Evolutionary conservation across 768 basidiomycete genomes (phyloP).

Genomic region (Pleurotus tuber-regium): DNA sequence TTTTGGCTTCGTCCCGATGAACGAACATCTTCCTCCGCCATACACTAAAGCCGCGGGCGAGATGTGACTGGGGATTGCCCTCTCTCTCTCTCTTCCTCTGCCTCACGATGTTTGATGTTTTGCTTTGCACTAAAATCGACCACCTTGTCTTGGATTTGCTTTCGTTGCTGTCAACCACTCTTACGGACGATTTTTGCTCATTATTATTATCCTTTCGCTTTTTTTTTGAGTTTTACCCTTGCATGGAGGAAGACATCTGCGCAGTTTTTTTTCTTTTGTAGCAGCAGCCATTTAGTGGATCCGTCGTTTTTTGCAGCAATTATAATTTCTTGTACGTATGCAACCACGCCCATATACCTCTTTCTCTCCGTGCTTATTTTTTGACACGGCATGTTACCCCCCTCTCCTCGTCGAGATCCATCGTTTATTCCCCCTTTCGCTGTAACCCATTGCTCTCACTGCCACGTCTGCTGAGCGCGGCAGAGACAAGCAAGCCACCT

Average conservation of each 20-base stretch:
- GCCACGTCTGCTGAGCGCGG: no score
- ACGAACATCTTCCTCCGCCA: slow-evolving; percentile 66
- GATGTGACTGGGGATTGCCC: slow-evolving; percentile 27
- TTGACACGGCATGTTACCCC: slow-evolving; percentile 1
- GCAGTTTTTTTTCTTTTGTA: not conserved
- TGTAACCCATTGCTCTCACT: not conserved
- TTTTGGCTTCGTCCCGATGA: slow-evolving; percentile 83
- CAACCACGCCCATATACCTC: slow-evolving; percentile 4
- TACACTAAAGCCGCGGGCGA: slow-evolving; percentile 59
- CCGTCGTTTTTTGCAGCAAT: not conserved
- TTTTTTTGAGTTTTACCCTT: not conserved
- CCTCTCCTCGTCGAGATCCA: not conserved
- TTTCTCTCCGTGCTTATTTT: not conserved
- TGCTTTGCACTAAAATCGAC: not conserved
- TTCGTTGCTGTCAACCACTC: slow-evolving; percentile 7
- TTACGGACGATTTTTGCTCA: slow-evolving; percentile 7
- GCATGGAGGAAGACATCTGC: not conserved
- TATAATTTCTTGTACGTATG: slow-evolving; percentile 8
- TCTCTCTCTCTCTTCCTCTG: not conserved
- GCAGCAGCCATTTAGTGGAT: not conserved
- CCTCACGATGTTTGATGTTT: slow-evolving; percentile 1
- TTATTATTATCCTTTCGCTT: slow-evolving; percentile 9
- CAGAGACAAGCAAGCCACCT: no score
- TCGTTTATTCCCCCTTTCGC: not conserved
- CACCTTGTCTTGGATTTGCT: slow-evolving; percentile 7